Base-by-base conservation (phyloP, 176 grass and related monocot genomes). In the Ananas comosus region DNA sequence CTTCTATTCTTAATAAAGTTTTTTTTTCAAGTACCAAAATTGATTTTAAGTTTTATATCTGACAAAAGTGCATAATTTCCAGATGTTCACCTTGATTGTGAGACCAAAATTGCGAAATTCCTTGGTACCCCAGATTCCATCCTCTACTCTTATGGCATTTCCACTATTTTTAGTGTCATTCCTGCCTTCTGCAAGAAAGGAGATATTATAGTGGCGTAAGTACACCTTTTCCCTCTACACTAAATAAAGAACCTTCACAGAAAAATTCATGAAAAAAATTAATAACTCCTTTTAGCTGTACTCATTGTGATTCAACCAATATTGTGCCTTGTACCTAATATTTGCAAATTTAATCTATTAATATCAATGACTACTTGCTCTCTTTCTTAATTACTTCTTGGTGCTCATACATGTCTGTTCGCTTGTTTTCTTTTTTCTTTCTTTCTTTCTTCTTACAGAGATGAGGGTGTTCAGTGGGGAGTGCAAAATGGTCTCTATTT, bases 31-130 rank as follows among this genome's bases (percentile, higher is more conserved):
- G 70, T 63, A 83, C 66, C 51, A 70, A 59, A 72, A 25, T 80
- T 66, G 64, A 69, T 61, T 59, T 80, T 80, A 79, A 53, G 56
- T 70, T 82, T 51, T 53, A 72, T 48, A 19, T 11, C 19, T 25
- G 24, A 49, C 49, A 28, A 66, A 42, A 50, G 64, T 65, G 72
- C 59, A 74, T 79, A 57, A 68, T 68, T 58, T 82, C 64, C 79
- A 96, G 93, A 96, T 96, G 93, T 96, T 28, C 89, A 92, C 65
- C 86, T 92, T 83, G 93, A 96, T 78, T 90, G 89, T 76, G 93
- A 96, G 82, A 48, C 83, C 61, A 96, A 83, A 79, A 89, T 92
- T 73, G 93, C 88, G 13, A 96, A 89, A 2, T 92, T 96, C 51
- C 67, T 96, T 13, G 86, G 93, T 47, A 92, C 93, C 27, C 86